phyloP scores from a whole-genome alignment of 139 green algal genomes.

The Micractinium sp. region DNA sequence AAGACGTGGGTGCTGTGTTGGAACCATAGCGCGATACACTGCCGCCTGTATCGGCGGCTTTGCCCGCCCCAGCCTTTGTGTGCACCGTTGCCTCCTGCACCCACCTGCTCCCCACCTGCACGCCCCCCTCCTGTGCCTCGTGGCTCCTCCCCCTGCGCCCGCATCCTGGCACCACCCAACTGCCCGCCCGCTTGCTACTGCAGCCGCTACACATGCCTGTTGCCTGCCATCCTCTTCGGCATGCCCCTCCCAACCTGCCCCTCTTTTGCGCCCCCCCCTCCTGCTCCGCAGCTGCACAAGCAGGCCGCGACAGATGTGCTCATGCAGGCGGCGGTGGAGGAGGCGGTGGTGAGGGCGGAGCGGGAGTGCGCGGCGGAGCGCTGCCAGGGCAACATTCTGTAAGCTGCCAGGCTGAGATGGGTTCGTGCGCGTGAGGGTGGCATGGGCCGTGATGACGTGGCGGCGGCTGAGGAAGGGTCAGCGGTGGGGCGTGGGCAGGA shows the following conservation, averaged over 20 bases:
- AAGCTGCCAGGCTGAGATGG: too few species aligned
- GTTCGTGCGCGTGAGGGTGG: too few species aligned
- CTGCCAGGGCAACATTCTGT: not conserved
- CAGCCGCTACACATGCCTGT: not conserved
- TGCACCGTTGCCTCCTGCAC: not conserved
- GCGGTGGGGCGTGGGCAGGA: too few species aligned
- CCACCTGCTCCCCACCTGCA: not conserved
- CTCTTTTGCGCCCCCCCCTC: too few species aligned
- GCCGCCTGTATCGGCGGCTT: not conserved
- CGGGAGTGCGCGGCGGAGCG: not conserved
- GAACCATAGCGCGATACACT: not conserved
- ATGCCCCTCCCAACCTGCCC: not conserved
- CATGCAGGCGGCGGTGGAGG: constrained; percentile 10
- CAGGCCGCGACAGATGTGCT: not conserved
- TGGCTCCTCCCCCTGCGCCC: too few species aligned
- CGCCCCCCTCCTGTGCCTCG: too few species aligned
- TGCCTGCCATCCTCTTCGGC: too few species aligned
- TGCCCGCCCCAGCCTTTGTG: too few species aligned
- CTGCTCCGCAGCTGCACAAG: not conserved
- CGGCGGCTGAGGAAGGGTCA: too few species aligned
- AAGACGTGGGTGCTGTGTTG: not conserved
- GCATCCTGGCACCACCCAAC: not conserved
- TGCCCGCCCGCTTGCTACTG: not conserved
- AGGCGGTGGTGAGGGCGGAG: constrained; percentile 13
- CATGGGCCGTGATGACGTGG: too few species aligned